phyloP scores from a whole-genome alignment of 139 green algal genomes.

The Medakamo hakoo region DNA sequence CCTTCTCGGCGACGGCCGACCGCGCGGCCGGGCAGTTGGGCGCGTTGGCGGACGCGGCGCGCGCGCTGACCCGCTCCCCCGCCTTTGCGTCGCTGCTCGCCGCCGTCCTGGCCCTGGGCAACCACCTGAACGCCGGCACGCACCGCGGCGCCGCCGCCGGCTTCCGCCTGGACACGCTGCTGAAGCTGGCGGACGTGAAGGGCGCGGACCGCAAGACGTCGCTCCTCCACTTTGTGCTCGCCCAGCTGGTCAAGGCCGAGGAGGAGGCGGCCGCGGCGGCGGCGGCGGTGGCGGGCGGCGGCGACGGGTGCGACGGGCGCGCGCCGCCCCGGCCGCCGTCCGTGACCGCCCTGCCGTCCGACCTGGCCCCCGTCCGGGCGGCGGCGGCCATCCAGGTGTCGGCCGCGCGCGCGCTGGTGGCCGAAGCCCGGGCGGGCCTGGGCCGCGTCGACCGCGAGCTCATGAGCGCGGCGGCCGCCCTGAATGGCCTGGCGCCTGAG shows the following conservation, averaged over 20 bases:
- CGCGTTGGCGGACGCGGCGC: slow-evolving; percentile 8
- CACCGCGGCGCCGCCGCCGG: slow-evolving; percentile 30
- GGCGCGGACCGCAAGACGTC: slow-evolving; percentile 40
- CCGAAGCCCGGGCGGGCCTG: slow-evolving; percentile 28
- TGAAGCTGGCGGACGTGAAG: slow-evolving; percentile 49
- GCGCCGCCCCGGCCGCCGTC: background rate
- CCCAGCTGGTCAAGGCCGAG: slow-evolving; percentile 15
- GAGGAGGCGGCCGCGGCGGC: slow-evolving; percentile 9
- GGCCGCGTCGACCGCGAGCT: slow-evolving; percentile 21
- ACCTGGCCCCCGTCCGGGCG: slow-evolving; percentile 24
- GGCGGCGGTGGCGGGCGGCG: too few species aligned
- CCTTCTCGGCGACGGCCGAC: slow-evolving; percentile 18
- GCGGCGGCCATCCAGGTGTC: slow-evolving; percentile 39
- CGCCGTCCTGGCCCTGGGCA: slow-evolving; percentile 42
- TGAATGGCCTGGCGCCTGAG: background rate
- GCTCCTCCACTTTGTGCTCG: slow-evolving; percentile 62
- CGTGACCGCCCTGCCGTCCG: slow-evolving; percentile 17
- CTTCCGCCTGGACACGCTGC: slow-evolving; percentile 47
- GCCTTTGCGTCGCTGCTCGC: slow-evolving; percentile 42
- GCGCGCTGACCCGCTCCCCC: background rate
- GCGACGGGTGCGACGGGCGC: background rate
- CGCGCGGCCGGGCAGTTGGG: slow-evolving; percentile 6
- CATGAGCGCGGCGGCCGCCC: background rate
- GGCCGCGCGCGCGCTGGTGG: slow-evolving; percentile 23
- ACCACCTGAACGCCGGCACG: slow-evolving; percentile 50